Evolutionary conservation across 768 basidiomycete species (phyloP).

Genomic region (Cantharellus anzutake): DNA sequence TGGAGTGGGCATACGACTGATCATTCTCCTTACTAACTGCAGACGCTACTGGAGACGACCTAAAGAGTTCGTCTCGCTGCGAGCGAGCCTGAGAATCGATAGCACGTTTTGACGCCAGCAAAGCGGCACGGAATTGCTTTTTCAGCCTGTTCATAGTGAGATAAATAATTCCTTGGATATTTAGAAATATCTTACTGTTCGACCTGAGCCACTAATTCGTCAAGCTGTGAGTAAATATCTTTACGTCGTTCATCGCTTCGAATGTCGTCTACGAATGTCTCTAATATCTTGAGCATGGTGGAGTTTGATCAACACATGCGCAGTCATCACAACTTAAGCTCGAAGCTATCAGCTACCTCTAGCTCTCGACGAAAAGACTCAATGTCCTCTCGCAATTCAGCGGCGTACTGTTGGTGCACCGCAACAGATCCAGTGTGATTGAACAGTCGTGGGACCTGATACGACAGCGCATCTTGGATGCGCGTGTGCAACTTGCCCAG

Average conservation of each 20-base stretch:
- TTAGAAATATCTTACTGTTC: not conserved
- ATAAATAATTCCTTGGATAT: not conserved
- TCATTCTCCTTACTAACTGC: slow-evolving; percentile 38
- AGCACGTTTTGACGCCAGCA: slow-evolving; percentile 51
- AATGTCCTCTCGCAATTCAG: slow-evolving; percentile 61
- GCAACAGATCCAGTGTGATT: slow-evolving; percentile 48
- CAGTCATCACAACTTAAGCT: not conserved
- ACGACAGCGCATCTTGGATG: slow-evolving; percentile 40
- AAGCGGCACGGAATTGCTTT: slow-evolving; percentile 43
- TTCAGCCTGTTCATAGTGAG: slow-evolving; percentile 26
- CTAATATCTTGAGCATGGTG: slow-evolving; percentile 31
- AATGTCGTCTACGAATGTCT: slow-evolving; percentile 54
- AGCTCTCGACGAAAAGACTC: slow-evolving; percentile 40
- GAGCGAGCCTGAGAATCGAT: slow-evolving; percentile 44
- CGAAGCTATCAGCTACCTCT: slow-evolving; percentile 28
- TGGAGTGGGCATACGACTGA: not conserved
- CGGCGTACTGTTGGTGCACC: slow-evolving; percentile 51
- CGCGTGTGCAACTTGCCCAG: slow-evolving; percentile 36
- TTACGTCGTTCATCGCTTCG: slow-evolving; percentile 30
- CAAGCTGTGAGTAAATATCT: slow-evolving; percentile 26
- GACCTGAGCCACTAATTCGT: slow-evolving; percentile 19
- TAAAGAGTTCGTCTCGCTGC: slow-evolving; percentile 49
- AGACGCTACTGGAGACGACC: slow-evolving; percentile 25
- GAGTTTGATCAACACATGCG: not conserved
- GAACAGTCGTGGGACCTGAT: slow-evolving; percentile 58